phyloP scores from a whole-genome alignment of 306 rosid genomes.

The Datisca glomerata region DNA sequence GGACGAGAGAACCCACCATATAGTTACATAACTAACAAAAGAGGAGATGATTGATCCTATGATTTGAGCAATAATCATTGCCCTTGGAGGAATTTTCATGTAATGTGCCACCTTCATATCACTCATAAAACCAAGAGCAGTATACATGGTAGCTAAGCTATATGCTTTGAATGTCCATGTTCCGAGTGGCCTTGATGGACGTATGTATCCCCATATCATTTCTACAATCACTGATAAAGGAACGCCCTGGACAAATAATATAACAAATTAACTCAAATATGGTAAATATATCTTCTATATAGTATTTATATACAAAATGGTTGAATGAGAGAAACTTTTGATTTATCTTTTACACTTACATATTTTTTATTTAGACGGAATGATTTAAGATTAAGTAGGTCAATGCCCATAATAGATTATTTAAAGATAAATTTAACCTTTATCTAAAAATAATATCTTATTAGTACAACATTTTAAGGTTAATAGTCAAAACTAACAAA shows the following conservation, averaged over 20 bases:
- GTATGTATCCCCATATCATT: not conserved
- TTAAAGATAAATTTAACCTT: no score
- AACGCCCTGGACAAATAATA: not conserved
- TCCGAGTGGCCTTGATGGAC: not conserved
- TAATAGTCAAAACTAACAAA: no score
- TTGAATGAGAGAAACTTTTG: no score
- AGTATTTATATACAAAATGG: no score
- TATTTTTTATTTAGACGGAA: no score
- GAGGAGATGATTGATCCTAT: not conserved
- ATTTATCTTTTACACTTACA: no score
- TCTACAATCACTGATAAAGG: not conserved
- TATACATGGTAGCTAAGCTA: not conserved
- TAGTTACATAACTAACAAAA: not conserved
- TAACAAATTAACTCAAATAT: no score
- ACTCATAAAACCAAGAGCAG: not conserved
- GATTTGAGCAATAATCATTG: not conserved
- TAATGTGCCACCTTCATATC: slow-evolving; percentile 3
- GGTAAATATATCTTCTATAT: no score
- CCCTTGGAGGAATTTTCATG: slow-evolving; percentile 6
- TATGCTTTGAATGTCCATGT: not conserved
- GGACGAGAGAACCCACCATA: not conserved
- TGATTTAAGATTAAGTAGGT: no score
- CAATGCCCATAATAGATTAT: no score
- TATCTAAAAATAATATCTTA: no score
- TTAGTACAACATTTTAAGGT: no score